Evolutionary conservation across 495 filamentous ascomycete genomes (phyloP), one percentile per base, ranked within the genome.

Genomic region (Xylaria venustula): DNA sequence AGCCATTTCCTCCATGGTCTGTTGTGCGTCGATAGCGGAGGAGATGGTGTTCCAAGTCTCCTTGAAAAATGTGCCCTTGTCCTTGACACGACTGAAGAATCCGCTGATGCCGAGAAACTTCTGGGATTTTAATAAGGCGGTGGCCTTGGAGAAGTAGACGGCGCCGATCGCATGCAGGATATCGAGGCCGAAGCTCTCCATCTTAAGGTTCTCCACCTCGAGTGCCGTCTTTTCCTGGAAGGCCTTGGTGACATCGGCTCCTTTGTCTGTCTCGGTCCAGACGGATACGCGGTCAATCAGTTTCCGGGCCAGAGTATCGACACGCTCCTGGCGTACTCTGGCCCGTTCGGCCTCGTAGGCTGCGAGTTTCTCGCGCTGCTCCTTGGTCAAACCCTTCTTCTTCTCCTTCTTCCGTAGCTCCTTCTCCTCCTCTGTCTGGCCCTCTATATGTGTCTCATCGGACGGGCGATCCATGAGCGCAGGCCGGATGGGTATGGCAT

Each of bases 1-100:
- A 23, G 92, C 92, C 94, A 99, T 98, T 73, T 97, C 94, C 75
- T 98, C 95, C 88, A 99, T 96, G 52, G 91, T 96, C 81, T 95
- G 86, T 75, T 99, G 94, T 45, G 94, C 94, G 67, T 97, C 93
- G 61, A 99, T 97, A n/a, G 94, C 94, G 19, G 90, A 95, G 25
- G 87, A 90, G 67, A 99, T 96, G 22, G 95, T 99, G 60, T 87
- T 92, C 95, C 95, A 99, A 0, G 94, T 97, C 66, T 99, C 94
- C 78, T 97, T 98, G 52, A 93, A 91, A 61, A 97, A 81, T 9
- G 89, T 92, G 26, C 94, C 93, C 85, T 97, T 98, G 69, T 99
- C 94, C 83, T 96, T 97, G 60, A 99, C 81, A 30, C 91, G 81
- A 11, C 87, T 90, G 65, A 96, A 92, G 81, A 99, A 97, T 30